Conservation (phyloP, 257 asterid species). For the Rehmannia glutinosa region DNA sequence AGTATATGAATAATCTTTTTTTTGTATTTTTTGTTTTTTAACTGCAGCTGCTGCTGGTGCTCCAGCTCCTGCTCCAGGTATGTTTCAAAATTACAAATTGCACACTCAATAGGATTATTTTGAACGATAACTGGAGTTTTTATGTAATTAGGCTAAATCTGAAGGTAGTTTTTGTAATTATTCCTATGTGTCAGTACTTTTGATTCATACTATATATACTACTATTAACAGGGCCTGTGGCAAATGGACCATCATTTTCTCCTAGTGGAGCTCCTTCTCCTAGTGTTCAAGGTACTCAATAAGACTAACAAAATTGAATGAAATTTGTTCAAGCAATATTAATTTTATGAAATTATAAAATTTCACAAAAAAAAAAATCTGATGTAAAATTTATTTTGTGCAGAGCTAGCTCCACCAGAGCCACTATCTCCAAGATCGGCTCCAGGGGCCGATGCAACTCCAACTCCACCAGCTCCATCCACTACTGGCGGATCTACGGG, state of each 20-base stretch:
- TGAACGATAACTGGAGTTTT: too few species aligned
- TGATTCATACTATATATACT: not conserved
- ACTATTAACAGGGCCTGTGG: slow-evolving; percentile 17
- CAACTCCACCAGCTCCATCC: slow-evolving; percentile 29
- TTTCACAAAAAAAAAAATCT: not conserved
- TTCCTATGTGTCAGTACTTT: not conserved
- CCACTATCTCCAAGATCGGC: slow-evolving; percentile 28
- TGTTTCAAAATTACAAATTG: not conserved
- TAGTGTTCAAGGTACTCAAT: slow-evolving; percentile 26
- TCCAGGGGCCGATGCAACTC: slow-evolving; percentile 29
- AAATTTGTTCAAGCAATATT: not conserved
- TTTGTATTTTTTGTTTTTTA: not conserved
- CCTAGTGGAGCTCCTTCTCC: slow-evolving; percentile 44
- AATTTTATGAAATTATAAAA: not conserved
- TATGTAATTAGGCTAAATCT: too few species aligned
- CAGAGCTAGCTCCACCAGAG: slow-evolving; percentile 36
- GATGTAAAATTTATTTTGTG: not conserved
- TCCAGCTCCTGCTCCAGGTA: slow-evolving; percentile 43
- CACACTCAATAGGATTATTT: too few species aligned
- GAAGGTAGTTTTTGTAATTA: too few species aligned
- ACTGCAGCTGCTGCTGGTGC: slow-evolving; percentile 37
- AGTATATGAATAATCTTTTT: not conserved
- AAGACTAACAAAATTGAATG: too few species aligned
- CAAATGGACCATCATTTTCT: slow-evolving; percentile 34
- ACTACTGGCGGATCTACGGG: slow-evolving; percentile 31